Conservation (phyloP, 768 basidiomycete species). For the Tylopilus sp. region DNA sequence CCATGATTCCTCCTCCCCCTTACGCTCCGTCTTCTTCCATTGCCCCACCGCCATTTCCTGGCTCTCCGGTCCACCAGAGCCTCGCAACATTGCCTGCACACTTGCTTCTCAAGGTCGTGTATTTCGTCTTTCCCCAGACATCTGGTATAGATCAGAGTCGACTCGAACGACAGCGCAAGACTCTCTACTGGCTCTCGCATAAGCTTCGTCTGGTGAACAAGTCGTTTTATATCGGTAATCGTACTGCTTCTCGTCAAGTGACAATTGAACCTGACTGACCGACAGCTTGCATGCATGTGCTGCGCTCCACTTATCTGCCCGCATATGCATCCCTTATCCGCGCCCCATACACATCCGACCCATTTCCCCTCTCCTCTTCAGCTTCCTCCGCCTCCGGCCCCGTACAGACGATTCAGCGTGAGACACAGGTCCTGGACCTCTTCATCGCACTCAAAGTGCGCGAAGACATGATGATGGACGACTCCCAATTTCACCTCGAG, state of each 20-base stretch:
- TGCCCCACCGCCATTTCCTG: conserved; percentile 36
- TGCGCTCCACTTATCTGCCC: conserved; percentile 71
- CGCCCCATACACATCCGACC: conserved; percentile 71
- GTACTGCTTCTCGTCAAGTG: background rate
- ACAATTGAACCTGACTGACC: conserved; percentile 1
- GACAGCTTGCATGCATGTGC: conserved; percentile 74
- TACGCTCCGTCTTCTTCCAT: conserved; percentile 27
- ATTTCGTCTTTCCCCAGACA: conserved; percentile 55
- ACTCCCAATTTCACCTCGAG: conserved; percentile 70
- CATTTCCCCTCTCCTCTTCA: conserved; percentile 55
- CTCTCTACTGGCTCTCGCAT: conserved; percentile 66
- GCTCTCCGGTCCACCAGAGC: conserved; percentile 8
- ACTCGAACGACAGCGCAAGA: conserved; percentile 57
- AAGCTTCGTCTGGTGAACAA: conserved; percentile 63
- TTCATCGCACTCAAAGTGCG: conserved; percentile 79
- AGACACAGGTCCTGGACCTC: conserved; percentile 69
- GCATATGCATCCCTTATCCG: conserved; percentile 61
- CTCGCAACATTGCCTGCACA: conserved; percentile 51
- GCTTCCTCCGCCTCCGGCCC: conserved; percentile 23
- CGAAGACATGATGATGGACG: conserved; percentile 76
- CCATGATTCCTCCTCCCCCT: conserved; percentile 34
- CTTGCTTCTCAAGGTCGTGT: conserved; percentile 66
- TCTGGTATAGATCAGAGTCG: conserved; percentile 38
- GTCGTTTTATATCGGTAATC: conserved; percentile 60
- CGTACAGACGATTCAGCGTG: conserved; percentile 57